Conservation (phyloP, 2,329 filamentous ascomycete genomes). For the Clarireedia hainanense region DNA sequence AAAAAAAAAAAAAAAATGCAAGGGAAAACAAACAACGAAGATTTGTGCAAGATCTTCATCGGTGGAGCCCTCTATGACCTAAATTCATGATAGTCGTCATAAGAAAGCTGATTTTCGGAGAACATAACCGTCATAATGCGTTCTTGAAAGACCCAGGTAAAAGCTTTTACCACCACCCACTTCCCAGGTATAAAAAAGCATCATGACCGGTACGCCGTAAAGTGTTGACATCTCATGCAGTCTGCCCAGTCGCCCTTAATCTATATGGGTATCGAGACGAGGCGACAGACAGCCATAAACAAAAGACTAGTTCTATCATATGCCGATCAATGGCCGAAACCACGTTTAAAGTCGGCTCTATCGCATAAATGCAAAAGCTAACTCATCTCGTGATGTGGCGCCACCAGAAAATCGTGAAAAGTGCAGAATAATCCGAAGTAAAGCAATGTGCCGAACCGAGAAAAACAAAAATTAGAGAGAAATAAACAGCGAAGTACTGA, state of each 20-base stretch:
- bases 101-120: conserved; percentile 19
- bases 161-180: neutral
- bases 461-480: conserved; percentile 10
- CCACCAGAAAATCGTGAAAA: conserved; percentile 28
- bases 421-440: conserved; percentile 16
- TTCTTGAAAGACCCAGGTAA: conserved; percentile 20
- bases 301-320: conserved; percentile 33
- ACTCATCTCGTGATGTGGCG: conserved; percentile 18
- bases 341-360: conserved; percentile 21
- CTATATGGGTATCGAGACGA: conserved; percentile 30
- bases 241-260: conserved; percentile 27
- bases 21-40: conserved; percentile 16
- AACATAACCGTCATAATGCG: conserved; percentile 31
- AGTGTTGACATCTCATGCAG: conserved; percentile 25
- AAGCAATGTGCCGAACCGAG: conserved; percentile 18
- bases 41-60: conserved; percentile 25
- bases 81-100: neutral
- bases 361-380: conserved; percentile 22
- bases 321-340: conserved; percentile 28
- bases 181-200: conserved; percentile 26
- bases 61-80: conserved; percentile 11
- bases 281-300: conserved; percentile 24
- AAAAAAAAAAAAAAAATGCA: no score
- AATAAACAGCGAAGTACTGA: conserved; percentile 10
- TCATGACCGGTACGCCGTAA: conserved; percentile 28